Base-by-base conservation (phyloP, 257 asterid species). In the Lavandula angustifolia region DNA sequence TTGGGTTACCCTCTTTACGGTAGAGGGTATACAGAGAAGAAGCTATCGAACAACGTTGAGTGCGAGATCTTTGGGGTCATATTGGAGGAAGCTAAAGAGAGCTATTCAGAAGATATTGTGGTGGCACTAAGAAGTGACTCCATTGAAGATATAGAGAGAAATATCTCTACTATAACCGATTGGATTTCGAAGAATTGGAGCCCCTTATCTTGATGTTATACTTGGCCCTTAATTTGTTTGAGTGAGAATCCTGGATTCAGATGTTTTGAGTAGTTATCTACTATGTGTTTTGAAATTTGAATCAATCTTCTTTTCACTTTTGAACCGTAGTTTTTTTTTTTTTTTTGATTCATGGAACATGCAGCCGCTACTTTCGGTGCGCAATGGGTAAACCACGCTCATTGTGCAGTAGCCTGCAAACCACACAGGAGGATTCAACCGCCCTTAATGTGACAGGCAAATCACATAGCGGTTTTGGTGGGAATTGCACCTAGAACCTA, bases 61-160 rank as follows among this genome's bases (percentile, higher is more conserved):
- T 89, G 97, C 3, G 97, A 94, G 78, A 94, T 89, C 50, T 94
- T 94, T 72, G 92, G 84, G 80, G 91, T 94, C 68, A 18, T 89
- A 65, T 47, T 87, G 62, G 99, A 92, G 75, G 99, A 89, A 74
- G 99, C 99, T 3, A 87, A 84, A 35, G 96, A 87, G 40, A 89
- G 96, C 67, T 92, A 92, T 66, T 38, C 80, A 7, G 90, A 92
- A 80, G 87, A 83, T 67, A 82, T 84, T 3, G 94, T 92, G 47
- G 71, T 75, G 79, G 86, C 94, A 7, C 40, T 89, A 4, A 82
- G 55, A 75, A 92, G 99, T 44, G 85, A 92, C 59, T 27, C 75
- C 5, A 58, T 87, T 1, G 95, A 89, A 0, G 96, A 92, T 66
- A 70, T 92, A 60, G 56, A 71, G 50, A 73, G 31, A 42, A 92